Evolutionary conservation across 208 protist species (phyloP).

Genomic region (Acanthamoeba sp.): DNA sequence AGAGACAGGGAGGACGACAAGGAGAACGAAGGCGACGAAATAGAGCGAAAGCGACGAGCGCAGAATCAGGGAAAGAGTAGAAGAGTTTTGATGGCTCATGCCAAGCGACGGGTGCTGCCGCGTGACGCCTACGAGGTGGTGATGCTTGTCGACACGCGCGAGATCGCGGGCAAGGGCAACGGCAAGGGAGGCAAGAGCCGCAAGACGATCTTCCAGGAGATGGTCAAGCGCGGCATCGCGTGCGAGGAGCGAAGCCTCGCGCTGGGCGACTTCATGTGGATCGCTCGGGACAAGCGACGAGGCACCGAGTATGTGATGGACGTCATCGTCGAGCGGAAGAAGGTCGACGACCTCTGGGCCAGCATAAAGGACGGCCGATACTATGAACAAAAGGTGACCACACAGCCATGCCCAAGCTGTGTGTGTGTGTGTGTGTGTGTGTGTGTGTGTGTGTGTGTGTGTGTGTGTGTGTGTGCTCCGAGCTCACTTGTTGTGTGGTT

Average conservation of each 20-base stretch:
- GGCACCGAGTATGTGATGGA: constrained; percentile 55
- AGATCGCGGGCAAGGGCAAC: constrained; percentile 27
- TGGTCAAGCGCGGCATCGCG: constrained; percentile 10
- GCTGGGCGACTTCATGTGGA: constrained; percentile 60
- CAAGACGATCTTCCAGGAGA: constrained; percentile 54
- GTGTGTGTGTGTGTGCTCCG: no score
- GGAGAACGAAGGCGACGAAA: neutral
- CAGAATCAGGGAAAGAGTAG: neutral
- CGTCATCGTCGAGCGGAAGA: constrained; percentile 55
- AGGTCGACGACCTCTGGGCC: constrained; percentile 62
- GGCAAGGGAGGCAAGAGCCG: neutral
- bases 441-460: no score
- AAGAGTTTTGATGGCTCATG: no score
- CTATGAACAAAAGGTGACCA: constrained; percentile 59
- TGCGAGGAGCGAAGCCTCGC: constrained; percentile 63
- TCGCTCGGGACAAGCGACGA: neutral
- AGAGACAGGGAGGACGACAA: neutral
- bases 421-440: neutral
- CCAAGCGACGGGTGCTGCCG: neutral
- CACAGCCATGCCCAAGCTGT: no score
- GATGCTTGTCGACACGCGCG: constrained; percentile 36
- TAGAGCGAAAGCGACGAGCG: constrained; percentile 4
- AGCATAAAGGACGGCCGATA: constrained; percentile 66
- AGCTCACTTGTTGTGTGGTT: neutral
- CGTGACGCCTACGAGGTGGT: constrained; percentile 39